Conservation (phyloP, 805 yeast species). For the Saccharomycopsis schoenii region DNA sequence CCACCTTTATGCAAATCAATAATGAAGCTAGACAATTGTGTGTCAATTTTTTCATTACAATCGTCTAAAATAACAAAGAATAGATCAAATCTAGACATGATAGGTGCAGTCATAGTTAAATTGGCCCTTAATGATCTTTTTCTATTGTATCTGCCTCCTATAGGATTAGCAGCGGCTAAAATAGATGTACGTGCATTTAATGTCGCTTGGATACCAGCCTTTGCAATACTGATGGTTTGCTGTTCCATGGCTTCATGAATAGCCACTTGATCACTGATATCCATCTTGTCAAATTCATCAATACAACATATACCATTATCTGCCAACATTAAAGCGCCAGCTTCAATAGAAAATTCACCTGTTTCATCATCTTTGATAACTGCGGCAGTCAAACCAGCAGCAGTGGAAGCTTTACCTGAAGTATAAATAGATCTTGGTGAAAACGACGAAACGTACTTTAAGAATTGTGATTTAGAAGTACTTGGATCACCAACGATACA, state of each 20-base stretch:
- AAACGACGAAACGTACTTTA: constrained; percentile 85
- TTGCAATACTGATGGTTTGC: constrained; percentile 96
- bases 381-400: constrained; percentile 98
- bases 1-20: constrained; percentile 85
- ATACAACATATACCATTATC: constrained; percentile 98
- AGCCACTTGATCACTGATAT: constrained; percentile 88
- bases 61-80: constrained; percentile 93
- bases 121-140: constrained; percentile 77
- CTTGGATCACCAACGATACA: constrained; percentile 98
- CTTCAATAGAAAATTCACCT: constrained; percentile 94
- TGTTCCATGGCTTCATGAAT: constrained; percentile 99
- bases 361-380: constrained; percentile 96
- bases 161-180: constrained; percentile 97
- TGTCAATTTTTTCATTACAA: constrained; percentile 83
- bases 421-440: constrained; percentile 94
- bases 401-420: constrained; percentile 96
- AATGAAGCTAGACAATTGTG: constrained; percentile 84
- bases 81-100: constrained; percentile 95
- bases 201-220: constrained; percentile 98
- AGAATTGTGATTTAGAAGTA: constrained; percentile 90
- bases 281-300: constrained; percentile 98
- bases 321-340: constrained; percentile 97
- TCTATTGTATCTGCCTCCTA: constrained; percentile 93
- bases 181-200: constrained; percentile 94
- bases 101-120: constrained; percentile 93